Conservation (phyloP, 2,329 filamentous ascomycete genomes). For the Xylaria sp. region DNA sequence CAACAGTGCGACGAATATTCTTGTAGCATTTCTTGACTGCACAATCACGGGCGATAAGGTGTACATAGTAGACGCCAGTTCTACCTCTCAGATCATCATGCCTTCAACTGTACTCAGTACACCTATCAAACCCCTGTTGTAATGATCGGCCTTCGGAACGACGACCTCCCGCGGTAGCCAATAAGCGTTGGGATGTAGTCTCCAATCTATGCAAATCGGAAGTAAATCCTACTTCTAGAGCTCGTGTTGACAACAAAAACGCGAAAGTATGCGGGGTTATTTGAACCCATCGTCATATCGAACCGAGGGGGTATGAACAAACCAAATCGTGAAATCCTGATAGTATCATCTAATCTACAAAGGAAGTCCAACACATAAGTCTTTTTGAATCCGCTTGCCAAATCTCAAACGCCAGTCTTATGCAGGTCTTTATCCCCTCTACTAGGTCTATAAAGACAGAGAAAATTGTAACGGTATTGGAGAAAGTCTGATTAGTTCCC, state of each 20-base stretch:
- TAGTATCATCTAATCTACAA: slow-evolving; percentile 26
- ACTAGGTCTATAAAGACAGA: slow-evolving; percentile 31
- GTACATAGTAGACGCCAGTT: background rate
- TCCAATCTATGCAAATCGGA: background rate
- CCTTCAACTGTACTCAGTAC: background rate
- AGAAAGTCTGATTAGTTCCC: slow-evolving; percentile 36
- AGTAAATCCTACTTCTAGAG: background rate
- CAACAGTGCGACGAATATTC: background rate
- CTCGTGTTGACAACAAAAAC: slow-evolving; percentile 1
- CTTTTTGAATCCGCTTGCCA: slow-evolving; percentile 31
- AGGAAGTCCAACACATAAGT: slow-evolving; percentile 30
- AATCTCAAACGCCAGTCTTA: slow-evolving; percentile 38
- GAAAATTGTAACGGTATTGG: slow-evolving; percentile 17
- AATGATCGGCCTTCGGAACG: background rate
- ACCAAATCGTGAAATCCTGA: slow-evolving; percentile 26
- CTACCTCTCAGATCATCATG: background rate
- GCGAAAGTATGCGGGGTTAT: slow-evolving; percentile 7
- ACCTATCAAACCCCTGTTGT: background rate
- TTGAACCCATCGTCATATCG: slow-evolving; percentile 18
- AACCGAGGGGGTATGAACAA: slow-evolving; percentile 30
- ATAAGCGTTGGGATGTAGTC: background rate
- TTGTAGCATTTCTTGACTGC: background rate
- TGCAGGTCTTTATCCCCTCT: slow-evolving; percentile 35
- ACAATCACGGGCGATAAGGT: background rate
- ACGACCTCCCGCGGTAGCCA: background rate